Evolutionary conservation across 148 eudicot genomes (phyloP), one percentile per base, ranked within the genome.

Genomic region (Talinum fruticosum): DNA sequence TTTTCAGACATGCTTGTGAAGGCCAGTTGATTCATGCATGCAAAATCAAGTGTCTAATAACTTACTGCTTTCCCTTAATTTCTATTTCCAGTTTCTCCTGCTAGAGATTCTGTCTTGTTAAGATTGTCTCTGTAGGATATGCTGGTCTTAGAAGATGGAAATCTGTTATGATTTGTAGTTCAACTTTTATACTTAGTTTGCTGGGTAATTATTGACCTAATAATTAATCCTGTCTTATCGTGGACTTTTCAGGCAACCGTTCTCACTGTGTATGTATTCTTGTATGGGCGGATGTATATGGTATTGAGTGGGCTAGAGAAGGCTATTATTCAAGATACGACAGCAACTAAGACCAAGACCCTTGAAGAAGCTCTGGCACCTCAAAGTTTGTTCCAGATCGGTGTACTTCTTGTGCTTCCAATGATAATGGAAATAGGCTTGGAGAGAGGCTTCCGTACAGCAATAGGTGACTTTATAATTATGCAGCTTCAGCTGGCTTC

Each of bases 401-500:
- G 99, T 64, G 81, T 91, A 75, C 87, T 96, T 54, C 84, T 93
- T 67, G 91, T 96, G 53, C 86, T 96, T 26, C 99, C 99, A 15
- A 93, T 96, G 99, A 93, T 91, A 35, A 96, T 96, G 99, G 99
- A 96, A 86, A 89, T 91, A 72, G 99, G 97, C 72, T 84, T 96
- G 54, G 99, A 96, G 75, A 87, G 91, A 80, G 99, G 97, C 30
- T 96, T 96, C 74, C 90, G 97, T n/a, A 88, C 90, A 19, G 99
- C 99, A 75, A 76, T 96, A 28, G 99, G 97, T 76, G 97, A 96
- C 79, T 91, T 96, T 30, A 82, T 96, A 67, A 88, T 91, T 47
- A 93, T 96, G 99, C 99, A 96, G 81, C 93, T 96, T 74, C 99
- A 96, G 86, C 84, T 96, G 65, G 99, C 99, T 81, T 93, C 97